A percentile compares a stretch with the other conserved stretches of the same genome.
Conservation (phyloP, 1,139 yeast species). For the Zygoascus hellenicus region DNA sequence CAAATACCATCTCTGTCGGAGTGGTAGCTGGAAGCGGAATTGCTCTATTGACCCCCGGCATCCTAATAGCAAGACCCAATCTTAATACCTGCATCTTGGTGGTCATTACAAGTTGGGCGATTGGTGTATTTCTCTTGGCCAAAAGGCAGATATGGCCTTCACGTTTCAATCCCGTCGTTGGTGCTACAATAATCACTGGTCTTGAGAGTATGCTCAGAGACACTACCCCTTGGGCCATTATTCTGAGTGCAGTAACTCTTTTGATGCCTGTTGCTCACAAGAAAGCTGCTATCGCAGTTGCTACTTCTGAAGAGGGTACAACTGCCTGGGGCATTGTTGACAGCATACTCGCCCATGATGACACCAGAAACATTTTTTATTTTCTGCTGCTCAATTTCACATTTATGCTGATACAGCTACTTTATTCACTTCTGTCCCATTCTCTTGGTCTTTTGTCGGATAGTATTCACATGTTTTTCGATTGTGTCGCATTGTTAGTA, state of each 20-base stretch:
- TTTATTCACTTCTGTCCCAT: conserved; percentile 87
- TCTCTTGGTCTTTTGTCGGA: conserved; percentile 89
- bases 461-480: conserved; percentile 92
- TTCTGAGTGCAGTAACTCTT: conserved; percentile 18
- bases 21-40: conserved; percentile 20
- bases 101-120: conserved; percentile 31
- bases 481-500: conserved; percentile 81
- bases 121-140: conserved; percentile 33
- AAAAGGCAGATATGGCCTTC: conserved; percentile 32
- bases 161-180: conserved; percentile 28
- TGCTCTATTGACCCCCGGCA: conserved; percentile 15
- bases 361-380: conserved; percentile 83
- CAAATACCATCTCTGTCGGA: conserved; percentile 15
- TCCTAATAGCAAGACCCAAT: conserved; percentile 13
- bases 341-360: conserved; percentile 47
- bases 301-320: conserved; percentile 6
- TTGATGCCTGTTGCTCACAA: conserved; percentile 18
- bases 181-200: conserved; percentile 21
- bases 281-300: not conserved
- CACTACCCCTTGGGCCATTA: conserved; percentile 18
- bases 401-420: conserved; percentile 88
- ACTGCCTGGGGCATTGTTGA: conserved; percentile 31
- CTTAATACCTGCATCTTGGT: conserved; percentile 22
- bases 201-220: conserved; percentile 20
- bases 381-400: conserved; percentile 79